Evolutionary conservation across 176 grass and related monocot genomes (phyloP), one percentile per base, ranked within the genome.

Genomic region (Zea luxurians): DNA sequence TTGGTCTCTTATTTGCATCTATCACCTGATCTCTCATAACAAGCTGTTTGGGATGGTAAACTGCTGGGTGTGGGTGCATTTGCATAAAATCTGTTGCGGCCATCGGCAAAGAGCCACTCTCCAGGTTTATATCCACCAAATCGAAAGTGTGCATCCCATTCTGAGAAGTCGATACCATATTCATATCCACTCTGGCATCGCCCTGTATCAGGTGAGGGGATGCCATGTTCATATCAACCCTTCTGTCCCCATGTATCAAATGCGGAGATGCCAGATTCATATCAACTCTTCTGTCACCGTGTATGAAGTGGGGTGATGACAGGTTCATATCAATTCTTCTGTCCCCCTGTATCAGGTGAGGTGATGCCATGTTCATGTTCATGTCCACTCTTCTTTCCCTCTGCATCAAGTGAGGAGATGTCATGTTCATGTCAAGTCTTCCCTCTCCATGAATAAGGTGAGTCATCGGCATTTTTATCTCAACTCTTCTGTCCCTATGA

Each of bases 41-140:
- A 20, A 82, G 75, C 70, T 81, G 86, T 34, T 91, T 88, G 37
- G 84, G 71, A 84, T 86, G 85, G 73, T 81, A 87, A 81, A 81
- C 84, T 64, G 37, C 52, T 42, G 81, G 66, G n/a, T 90, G 89
- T 8, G 45, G 77, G 48, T 87, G 89, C 81, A 90, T 83, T 81
- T 87, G 89, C 89, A 90, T 87, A 78, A 87, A 90, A 81, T 90
- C 84, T 44, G 89, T 87, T 42, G 84, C 80, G 36, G 67, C 52
- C 81, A 87, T 87, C 40, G 89, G 84, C 73, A 91, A 78, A 73
- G 80, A 76, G 16, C 83, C 74, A 54, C 76, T 81, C 77, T 84
- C 89, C 52, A 91, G 48, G 43, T 91, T 90, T 65, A 81, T 78
- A 68, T 87, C 84, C 81, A 87, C 77, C 66, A 91, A 67, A 71